Base-by-base conservation (phyloP, 106 monocot genomes). In the Apostasia ramifera region DNA sequence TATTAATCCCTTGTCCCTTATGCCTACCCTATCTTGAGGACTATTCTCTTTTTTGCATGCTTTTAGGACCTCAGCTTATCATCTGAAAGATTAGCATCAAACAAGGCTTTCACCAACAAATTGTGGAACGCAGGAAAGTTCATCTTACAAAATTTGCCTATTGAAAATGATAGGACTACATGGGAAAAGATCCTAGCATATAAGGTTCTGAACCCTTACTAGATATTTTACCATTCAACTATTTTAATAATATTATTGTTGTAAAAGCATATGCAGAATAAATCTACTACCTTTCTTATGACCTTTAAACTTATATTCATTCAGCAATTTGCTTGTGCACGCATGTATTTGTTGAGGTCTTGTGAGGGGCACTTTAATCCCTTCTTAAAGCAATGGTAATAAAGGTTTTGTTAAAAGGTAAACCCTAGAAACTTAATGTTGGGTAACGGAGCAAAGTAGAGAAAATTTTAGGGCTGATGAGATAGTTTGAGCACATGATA, bases 51-150 rank as follows among this genome's bases (percentile, higher is more conserved):
- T 37, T 10, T 63, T 70, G 15, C 59, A 46, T 66, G 38, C 39
- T 67, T 78, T 59, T 82, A 95, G 95, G 95, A 95, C 63, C 86
- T 97, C 60, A 97, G 92, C 75, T 73, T 97, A 5, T 92, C 91
- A 43, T 79, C 70, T 10, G 92, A 97, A 77, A 87, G 97, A 76
- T 81, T 97, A 65, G 75, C 74, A 44, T 82, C 92, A 47, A 92
- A 92, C 73, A 97, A 97, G 73, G 89, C 97, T 82, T 97, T 97
- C 73, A 97, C 92, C 1, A 97, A 97, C 69, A 97, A 97, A 69
- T 71, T 97, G 45, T 97, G 97, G 97, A 97, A 97, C 83, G 97
- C 92, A 74, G 92, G 97, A 65, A 97, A 92, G 68, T 97, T 97
- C 81, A 71, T 97, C 1, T 73, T 97, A 68, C 92, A 97, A 75